A percentile compares a stretch with the other conserved stretches of the same genome.
phyloP scores from a whole-genome alignment of 371 early-diverging fungal species.

The Zancudomyces culisetae region DNA sequence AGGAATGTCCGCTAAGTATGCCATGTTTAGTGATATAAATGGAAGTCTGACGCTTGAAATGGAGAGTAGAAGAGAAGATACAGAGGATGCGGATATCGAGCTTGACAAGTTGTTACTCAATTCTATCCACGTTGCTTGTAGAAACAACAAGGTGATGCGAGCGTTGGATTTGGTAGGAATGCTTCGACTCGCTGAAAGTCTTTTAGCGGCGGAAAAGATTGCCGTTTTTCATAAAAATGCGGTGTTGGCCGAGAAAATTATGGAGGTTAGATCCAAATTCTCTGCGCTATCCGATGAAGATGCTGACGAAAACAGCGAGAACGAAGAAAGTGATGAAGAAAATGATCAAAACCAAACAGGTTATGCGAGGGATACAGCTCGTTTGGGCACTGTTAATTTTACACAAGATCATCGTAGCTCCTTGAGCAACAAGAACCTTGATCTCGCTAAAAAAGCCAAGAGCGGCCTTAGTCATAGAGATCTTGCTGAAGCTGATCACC shows the following conservation, averaged over 20 bases:
- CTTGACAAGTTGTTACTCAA: constrained; percentile 59
- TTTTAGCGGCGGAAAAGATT: constrained; percentile 65
- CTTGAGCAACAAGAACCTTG: not conserved
- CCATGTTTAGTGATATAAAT: constrained; percentile 28
- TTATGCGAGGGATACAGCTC: not conserved
- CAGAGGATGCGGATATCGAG: constrained; percentile 21
- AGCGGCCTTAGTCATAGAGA: not conserved
- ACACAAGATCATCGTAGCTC: not conserved
- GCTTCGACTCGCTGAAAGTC: constrained; percentile 32
- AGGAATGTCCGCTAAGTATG: constrained; percentile 24
- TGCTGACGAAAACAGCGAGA: constrained; percentile 10
- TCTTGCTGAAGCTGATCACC: not conserved
- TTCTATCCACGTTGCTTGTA: constrained; percentile 64
- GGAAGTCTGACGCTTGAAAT: constrained; percentile 27
- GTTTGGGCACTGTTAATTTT: not conserved
- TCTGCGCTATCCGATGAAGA: constrained; percentile 18
- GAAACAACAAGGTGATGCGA: constrained; percentile 41
- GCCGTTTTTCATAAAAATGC: constrained; percentile 42
- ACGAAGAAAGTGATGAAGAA: not conserved
- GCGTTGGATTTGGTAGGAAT: constrained; percentile 51
- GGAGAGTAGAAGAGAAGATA: not conserved
- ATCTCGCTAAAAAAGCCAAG: not conserved
- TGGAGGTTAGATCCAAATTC: constrained; percentile 10
- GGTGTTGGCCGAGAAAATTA: constrained; percentile 57
- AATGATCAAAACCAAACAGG: not conserved